Conservation (phyloP, 2,329 filamentous ascomycete species). For the Talaromyces sp. region DNA sequence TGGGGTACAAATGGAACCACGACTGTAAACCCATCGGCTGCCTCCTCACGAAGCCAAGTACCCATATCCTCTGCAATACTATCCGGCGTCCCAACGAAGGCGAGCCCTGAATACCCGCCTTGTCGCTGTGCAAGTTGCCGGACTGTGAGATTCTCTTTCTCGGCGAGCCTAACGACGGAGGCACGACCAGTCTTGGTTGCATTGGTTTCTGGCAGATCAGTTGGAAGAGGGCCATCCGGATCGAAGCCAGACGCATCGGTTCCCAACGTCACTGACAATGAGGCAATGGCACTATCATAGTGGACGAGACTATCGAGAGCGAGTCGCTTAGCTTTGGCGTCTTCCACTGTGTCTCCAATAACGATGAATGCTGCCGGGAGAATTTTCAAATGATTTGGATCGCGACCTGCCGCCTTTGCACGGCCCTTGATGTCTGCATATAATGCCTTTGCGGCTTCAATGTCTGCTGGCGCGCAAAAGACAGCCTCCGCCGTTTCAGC, state of each 20-base stretch:
- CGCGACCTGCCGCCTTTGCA: slow-evolving; percentile 40
- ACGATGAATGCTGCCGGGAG: slow-evolving; percentile 49
- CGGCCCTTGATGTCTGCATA: slow-evolving; percentile 50
- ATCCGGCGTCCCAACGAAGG: slow-evolving; percentile 48
- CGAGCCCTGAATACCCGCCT: slow-evolving; percentile 46
- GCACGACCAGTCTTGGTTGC: slow-evolving; percentile 48
- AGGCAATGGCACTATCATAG: slow-evolving; percentile 51
- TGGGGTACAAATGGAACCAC: slow-evolving; percentile 47
- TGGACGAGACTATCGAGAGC: slow-evolving; percentile 49
- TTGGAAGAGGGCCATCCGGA: slow-evolving; percentile 46
- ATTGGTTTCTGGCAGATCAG: slow-evolving; percentile 49
- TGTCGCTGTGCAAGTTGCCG: slow-evolving; percentile 48
- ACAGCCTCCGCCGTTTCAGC: slow-evolving; percentile 51
- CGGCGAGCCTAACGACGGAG: slow-evolving; percentile 41
- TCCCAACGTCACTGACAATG: slow-evolving; percentile 45
- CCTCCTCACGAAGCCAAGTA: slow-evolving; percentile 44
- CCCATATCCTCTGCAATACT: slow-evolving; percentile 47
- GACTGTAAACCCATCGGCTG: slow-evolving; percentile 49
- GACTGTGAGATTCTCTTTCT: slow-evolving; percentile 44
- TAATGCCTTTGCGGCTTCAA: slow-evolving; percentile 42
- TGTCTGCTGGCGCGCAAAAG: slow-evolving; percentile 46
- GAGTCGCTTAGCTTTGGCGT: slow-evolving; percentile 46
- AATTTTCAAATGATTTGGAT: slow-evolving; percentile 46
- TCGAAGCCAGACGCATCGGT: slow-evolving; percentile 45
- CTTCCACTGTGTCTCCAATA: slow-evolving; percentile 45